These are phyloP conservation scores for Coemansia sp. DNA, from an alignment of 192 early-diverging fungal genomes.

Conservation along the genomic window DNA sequence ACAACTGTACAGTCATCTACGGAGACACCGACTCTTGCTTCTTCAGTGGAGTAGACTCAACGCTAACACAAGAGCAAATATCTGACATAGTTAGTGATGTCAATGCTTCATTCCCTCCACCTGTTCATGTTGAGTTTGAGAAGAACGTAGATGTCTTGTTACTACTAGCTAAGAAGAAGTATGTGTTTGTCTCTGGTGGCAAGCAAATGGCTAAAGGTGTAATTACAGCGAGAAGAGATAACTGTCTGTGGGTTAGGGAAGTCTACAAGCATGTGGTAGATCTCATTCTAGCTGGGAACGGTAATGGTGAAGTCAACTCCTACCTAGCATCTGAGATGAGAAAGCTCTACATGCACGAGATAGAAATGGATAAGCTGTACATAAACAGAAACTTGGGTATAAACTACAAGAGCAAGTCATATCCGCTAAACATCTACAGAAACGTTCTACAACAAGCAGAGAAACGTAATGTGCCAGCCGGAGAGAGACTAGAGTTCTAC, in stretches of 20 bases:
- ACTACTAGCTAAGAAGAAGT: constrained; percentile 25
- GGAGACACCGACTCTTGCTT: constrained; percentile 35
- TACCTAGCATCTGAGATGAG: background rate
- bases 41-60: constrained; percentile 6
- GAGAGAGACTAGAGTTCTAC: constrained; percentile 23
- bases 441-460: constrained; percentile 4
- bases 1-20: constrained; percentile 18
- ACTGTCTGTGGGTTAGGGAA: constrained; percentile 16
- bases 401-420: constrained; percentile 11
- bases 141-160: constrained; percentile 11
- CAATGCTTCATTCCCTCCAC: constrained; percentile 8
- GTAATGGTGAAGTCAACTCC: background rate
- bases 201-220: constrained; percentile 20
- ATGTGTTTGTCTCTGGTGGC: constrained; percentile 9
- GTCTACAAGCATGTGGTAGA: constrained; percentile 12
- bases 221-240: constrained; percentile 26
- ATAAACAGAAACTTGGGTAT: constrained; percentile 12
- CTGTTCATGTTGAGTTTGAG: constrained; percentile 25
- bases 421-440: constrained; percentile 11
- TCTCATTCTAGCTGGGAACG: background rate
- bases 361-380: background rate
- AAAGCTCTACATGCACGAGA: background rate
- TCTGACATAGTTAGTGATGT: constrained; percentile 12
- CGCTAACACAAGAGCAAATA: constrained; percentile 2
- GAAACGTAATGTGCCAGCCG: constrained; percentile 4